Conservation (phyloP, 768 basidiomycete species). For the Collybiopsis luxurians region DNA sequence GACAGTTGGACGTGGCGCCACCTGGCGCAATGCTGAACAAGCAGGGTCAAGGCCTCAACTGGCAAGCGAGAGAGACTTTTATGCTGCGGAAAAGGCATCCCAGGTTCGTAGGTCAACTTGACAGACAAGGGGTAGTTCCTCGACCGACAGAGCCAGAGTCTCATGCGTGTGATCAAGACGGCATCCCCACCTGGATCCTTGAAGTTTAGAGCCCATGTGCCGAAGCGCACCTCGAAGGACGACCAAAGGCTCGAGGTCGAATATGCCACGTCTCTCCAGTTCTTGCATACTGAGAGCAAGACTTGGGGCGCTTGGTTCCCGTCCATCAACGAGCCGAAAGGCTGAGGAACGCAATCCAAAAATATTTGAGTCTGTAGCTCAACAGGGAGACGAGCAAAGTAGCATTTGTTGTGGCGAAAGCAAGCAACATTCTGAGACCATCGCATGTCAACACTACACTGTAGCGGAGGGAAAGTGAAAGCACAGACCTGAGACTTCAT, state of each 20-base stretch:
- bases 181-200: slow-evolving; percentile 2
- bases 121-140: slow-evolving; percentile 29
- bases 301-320: slow-evolving; percentile 32
- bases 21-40: slow-evolving; percentile 31
- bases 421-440: not conserved
- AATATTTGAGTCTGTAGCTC: slow-evolving; percentile 50
- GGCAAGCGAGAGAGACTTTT: slow-evolving; percentile 17
- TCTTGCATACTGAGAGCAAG: slow-evolving; percentile 35
- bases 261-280: slow-evolving; percentile 39
- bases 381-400: slow-evolving; percentile 37
- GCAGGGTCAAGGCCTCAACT: slow-evolving; percentile 22
- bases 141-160: slow-evolving; percentile 37
- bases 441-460: not conserved
- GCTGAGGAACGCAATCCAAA: slow-evolving; percentile 27
- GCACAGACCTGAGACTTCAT: not conserved
- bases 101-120: slow-evolving; percentile 24
- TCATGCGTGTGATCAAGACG: slow-evolving; percentile 12
- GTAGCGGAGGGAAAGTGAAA: not conserved
- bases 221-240: slow-evolving; percentile 35
- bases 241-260: slow-evolving; percentile 47
- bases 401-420: not conserved
- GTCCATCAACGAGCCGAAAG: slow-evolving; percentile 27
- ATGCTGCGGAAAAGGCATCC: slow-evolving; percentile 9
- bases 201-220: slow-evolving; percentile 10
- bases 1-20: slow-evolving; percentile 35